Evolutionary conservation across 352 stramenopile genomes (phyloP), one percentile per base, ranked within the genome.

Genomic region (Globisporangium solare): DNA sequence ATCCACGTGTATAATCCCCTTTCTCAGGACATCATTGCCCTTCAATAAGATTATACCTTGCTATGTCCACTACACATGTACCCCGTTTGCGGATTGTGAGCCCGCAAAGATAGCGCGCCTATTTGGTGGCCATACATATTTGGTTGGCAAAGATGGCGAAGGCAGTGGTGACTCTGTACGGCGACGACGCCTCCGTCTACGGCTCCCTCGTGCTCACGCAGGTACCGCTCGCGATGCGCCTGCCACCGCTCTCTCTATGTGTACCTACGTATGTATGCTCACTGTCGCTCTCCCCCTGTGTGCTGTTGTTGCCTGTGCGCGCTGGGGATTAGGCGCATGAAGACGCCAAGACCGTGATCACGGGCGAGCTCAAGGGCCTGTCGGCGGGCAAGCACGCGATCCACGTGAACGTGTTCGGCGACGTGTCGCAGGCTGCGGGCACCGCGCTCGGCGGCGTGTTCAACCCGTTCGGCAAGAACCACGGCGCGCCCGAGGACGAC

Each of bases 381-480:
- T 54, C 71, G 41, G 59, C 78, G 18, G 95, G 95, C 56, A 98
- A 98, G 74, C 96, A 99, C 74, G 96, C 94, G 32, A 71, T 99
- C 58, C 88, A 97, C 63, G 81, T 98, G 49, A 97, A 98, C 73
- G 83, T 97, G 32, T 98, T 97, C 67, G 95, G 95, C 37, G 94
- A 99, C 64, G 82, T 98, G 47, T 94, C 86, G 42, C 81, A 97
- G 67, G 65, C 77, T 0, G 73, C 74, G 6, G 80, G 79, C 56
- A 74, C 66, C 27, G 73, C 79, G 14, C 81, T 89, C 53, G 95
- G 94, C 52, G 86, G 89, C 51, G 96, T 98, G 49, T 99, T 99
- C 82, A 99, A 99, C 78, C 96, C 95, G 50, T 99, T 98, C 73
- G 94, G 94, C 80, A 98, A 98, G 78, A 98, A 96, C 75, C 96